A percentile compares a stretch with the other conserved stretches of the same genome.
Evolutionary conservation across 2,329 filamentous ascomycete genomes (phyloP).

Genomic region (Cytospora chrysosperma): DNA sequence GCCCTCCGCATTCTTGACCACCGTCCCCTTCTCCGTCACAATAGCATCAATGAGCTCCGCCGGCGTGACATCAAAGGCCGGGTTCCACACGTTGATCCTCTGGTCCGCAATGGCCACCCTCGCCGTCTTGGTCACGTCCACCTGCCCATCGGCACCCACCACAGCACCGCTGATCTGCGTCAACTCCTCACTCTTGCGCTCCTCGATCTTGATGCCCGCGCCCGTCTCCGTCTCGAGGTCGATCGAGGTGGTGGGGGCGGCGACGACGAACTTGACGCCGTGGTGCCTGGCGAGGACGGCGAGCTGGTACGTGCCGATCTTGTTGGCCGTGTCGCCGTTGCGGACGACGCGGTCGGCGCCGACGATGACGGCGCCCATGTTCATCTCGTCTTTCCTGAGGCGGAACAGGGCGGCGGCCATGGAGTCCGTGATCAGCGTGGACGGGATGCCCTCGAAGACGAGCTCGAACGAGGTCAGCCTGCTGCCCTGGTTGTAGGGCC

Average conservation of each 20-base stretch:
- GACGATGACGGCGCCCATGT: slow-evolving; percentile 85
- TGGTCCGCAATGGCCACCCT: slow-evolving; percentile 77
- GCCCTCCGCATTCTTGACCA: slow-evolving; percentile 72
- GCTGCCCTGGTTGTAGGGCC: slow-evolving; percentile 97
- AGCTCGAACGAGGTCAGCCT: slow-evolving; percentile 94
- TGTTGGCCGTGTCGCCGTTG: slow-evolving; percentile 97
- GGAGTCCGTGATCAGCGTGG: slow-evolving; percentile 90
- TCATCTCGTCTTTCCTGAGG: slow-evolving; percentile 58
- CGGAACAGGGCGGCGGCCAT: slow-evolving; percentile 88
- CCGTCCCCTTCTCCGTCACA: slow-evolving; percentile 86
- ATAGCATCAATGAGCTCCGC: slow-evolving; percentile 86
- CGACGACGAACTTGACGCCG: slow-evolving; percentile 90
- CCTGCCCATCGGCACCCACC: slow-evolving; percentile 59
- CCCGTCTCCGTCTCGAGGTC: slow-evolving; percentile 80
- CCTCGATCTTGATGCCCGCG: slow-evolving; percentile 82
- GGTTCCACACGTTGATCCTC: slow-evolving; percentile 89
- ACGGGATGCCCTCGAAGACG: slow-evolving; percentile 88
- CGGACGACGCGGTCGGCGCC: slow-evolving; percentile 93
- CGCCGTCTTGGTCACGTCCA: slow-evolving; percentile 63
- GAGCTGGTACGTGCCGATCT: slow-evolving; percentile 92
- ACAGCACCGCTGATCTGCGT: slow-evolving; percentile 80
- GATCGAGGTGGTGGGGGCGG: slow-evolving; percentile 91
- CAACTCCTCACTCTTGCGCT: slow-evolving; percentile 78
- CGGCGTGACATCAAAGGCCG: slow-evolving; percentile 93
- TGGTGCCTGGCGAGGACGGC: slow-evolving; percentile 89